These are phyloP conservation scores for Saturnispora sanitii DNA, from an alignment of 805 yeast genomes.

Conservation along the genomic window DNA sequence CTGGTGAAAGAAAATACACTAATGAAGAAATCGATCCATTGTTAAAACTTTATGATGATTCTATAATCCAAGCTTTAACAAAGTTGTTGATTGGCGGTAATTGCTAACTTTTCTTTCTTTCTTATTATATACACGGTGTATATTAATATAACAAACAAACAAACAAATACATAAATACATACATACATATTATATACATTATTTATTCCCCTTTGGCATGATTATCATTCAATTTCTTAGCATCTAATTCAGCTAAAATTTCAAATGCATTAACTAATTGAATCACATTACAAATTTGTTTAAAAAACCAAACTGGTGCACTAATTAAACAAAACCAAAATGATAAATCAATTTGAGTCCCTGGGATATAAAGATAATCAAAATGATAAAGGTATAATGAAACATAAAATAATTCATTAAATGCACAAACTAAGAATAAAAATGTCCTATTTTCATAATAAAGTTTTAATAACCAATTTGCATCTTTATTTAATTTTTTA, in stretches of 20 bases:
- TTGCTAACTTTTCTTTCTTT: no score
- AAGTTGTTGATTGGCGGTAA: no score
- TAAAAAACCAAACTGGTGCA: slow-evolving; percentile 82
- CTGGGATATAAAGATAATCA: slow-evolving; percentile 34
- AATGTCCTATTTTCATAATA: slow-evolving; percentile 83
- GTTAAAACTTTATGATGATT: background rate
- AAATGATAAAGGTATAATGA: slow-evolving; percentile 76
- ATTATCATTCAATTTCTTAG: slow-evolving; percentile 29
- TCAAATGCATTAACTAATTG: slow-evolving; percentile 83
- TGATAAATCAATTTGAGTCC: slow-evolving; percentile 25
- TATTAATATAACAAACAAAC: no score
- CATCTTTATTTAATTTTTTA: slow-evolving; percentile 65
- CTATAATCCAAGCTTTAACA: background rate
- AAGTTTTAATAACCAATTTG: slow-evolving; percentile 63
- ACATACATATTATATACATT: background rate
- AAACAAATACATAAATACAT: background rate
- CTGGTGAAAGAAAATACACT: background rate
- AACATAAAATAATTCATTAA: slow-evolving; percentile 87
- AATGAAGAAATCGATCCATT: background rate
- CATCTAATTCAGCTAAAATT: slow-evolving; percentile 69
- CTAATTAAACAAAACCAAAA: slow-evolving; percentile 38
- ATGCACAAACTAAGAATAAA: slow-evolving; percentile 80
- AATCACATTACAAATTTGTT: slow-evolving; percentile 81
- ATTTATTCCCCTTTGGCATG: slow-evolving; percentile 8
- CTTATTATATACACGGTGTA: no score